These are phyloP conservation scores for Phytopythium mirpurense DNA, from an alignment of 352 stramenopile species.

Conservation along the genomic window DNA sequence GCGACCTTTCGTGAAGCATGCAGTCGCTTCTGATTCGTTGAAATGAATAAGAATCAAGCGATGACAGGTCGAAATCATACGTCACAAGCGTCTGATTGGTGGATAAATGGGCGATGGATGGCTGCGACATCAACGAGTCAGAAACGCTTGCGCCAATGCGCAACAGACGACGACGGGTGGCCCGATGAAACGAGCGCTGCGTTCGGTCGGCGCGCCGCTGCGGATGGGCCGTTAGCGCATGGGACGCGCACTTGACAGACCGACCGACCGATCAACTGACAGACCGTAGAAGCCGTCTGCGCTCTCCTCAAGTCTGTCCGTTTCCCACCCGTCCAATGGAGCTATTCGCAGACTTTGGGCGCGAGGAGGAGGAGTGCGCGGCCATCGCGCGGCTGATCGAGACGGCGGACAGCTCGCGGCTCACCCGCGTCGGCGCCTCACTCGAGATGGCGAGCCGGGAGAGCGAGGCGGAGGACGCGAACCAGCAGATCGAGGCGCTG, in stretches of 20 bases:
- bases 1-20: conserved; percentile 1
- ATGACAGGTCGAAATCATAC: conserved; percentile 7
- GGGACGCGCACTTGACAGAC: not conserved
- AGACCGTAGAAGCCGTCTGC: not conserved
- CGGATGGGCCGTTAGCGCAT: not conserved
- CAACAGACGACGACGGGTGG: conserved; percentile 2
- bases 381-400: conserved; percentile 26
- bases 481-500: conserved; percentile 53
- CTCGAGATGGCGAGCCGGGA: conserved; percentile 2
- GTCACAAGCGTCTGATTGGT: not conserved
- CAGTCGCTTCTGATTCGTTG: conserved; percentile 7
- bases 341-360: conserved; percentile 27
- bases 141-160: not conserved
- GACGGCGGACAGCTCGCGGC: conserved; percentile 25
- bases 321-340: conserved; percentile 19
- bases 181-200: no score
- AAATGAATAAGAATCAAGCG: not conserved
- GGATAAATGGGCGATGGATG: not conserved
- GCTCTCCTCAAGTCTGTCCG: no score
- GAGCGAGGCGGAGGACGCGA: conserved; percentile 24
- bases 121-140: not conserved
- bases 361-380: conserved; percentile 21
- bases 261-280: not conserved
- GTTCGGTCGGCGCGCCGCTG: not conserved
- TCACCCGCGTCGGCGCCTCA: conserved; percentile 18